Conservation (phyloP, 352 stramenopile genomes). For the Pythium angustatum region DNA sequence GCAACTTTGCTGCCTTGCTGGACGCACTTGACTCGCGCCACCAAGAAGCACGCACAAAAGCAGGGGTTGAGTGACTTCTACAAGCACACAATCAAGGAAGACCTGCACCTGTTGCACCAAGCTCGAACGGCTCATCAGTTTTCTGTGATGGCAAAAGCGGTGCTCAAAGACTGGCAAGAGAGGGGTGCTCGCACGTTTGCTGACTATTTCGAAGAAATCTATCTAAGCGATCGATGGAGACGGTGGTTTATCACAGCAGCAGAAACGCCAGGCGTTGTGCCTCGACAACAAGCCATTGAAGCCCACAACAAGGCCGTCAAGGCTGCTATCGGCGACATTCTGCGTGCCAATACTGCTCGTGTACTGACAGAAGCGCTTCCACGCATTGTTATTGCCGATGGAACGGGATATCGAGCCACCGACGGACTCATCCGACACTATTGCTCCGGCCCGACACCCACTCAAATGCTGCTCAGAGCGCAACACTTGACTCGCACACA, state of each 20-base stretch:
- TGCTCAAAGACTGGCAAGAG: not conserved
- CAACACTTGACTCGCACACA: not conserved
- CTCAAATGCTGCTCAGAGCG: not conserved
- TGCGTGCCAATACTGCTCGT: not conserved
- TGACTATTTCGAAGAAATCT: not conserved
- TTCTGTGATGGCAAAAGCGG: not conserved
- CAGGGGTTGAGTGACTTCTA: not conserved
- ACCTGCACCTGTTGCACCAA: not conserved
- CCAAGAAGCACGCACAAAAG: not conserved
- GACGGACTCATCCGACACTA: not conserved
- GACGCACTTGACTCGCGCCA: not conserved
- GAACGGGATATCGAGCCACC: not conserved
- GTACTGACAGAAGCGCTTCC: not conserved
- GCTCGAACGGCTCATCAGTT: not conserved
- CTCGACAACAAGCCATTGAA: not conserved
- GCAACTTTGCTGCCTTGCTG: not conserved
- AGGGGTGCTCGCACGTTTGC: not conserved
- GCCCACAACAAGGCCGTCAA: not conserved
- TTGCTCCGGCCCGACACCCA: not conserved
- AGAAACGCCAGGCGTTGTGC: not conserved
- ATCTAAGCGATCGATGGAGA: not conserved
- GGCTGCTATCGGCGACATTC: not conserved
- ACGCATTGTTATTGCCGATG: not conserved
- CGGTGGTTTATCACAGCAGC: not conserved
- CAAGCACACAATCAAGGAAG: not conserved